Percentiles rank a stretch among this genome's conserved stretches.
Conservation (phyloP, 73 alveolate genomes). For the Tetrahymena thermophila region DNA sequence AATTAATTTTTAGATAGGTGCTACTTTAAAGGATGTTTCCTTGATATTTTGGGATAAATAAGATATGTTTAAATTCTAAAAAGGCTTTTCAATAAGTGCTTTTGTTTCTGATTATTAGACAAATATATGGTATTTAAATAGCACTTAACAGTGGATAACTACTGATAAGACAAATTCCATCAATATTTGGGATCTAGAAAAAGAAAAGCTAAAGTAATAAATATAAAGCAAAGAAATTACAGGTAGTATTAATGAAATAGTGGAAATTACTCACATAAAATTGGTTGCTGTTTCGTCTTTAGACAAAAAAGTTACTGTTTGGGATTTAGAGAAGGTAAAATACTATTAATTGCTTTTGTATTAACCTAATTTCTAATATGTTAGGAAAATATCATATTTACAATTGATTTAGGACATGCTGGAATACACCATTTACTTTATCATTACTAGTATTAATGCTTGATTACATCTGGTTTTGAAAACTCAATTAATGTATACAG, state of each 20-base stretch:
- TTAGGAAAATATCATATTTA: conserved; percentile 1
- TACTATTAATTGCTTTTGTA: too few species aligned
- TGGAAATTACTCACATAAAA: conserved; percentile 30
- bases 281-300: conserved; percentile 36
- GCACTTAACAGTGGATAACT: conserved; percentile 25
- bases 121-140: conserved; percentile 35
- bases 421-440: conserved; percentile 24
- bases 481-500: conserved; percentile 27
- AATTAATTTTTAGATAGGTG: not conserved
- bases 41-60: not conserved
- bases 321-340: conserved; percentile 22
- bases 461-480: conserved; percentile 29
- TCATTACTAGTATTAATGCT: conserved; percentile 22
- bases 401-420: conserved; percentile 17
- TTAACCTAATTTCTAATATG: too few species aligned
- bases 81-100: not conserved
- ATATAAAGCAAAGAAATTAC: not conserved
- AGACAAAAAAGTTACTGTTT: conserved; percentile 26
- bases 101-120: conserved; percentile 18
- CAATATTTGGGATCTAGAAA: conserved; percentile 30
- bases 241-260: conserved; percentile 27
- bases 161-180: conserved; percentile 20
- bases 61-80: not conserved
- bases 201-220: not conserved
- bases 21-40: not conserved